phyloP scores from a whole-genome alignment of 768 basidiomycete species.

The Sarcomyxa edulis region DNA sequence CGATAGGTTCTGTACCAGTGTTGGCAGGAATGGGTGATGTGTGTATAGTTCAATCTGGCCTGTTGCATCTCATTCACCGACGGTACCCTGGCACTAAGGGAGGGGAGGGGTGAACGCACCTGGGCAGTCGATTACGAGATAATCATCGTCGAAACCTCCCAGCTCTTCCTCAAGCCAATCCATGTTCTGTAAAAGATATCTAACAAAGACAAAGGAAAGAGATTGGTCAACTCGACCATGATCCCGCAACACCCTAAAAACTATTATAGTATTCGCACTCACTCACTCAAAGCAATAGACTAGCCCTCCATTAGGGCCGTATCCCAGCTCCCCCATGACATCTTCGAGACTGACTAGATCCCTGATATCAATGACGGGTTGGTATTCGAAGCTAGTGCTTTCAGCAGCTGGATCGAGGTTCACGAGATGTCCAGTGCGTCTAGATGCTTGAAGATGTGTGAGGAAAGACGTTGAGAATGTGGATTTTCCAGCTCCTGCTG shows the following conservation, averaged over 20 bases:
- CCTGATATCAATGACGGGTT: slow-evolving; percentile 86
- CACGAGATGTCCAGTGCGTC: slow-evolving; percentile 84
- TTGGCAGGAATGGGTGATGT: slow-evolving; percentile 94
- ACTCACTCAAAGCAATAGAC: slow-evolving; percentile 99
- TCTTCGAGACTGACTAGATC: slow-evolving; percentile 91
- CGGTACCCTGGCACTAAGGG: not conserved
- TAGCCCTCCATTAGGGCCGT: slow-evolving; percentile 95
- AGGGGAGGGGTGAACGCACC: slow-evolving; percentile 37
- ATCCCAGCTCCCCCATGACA: slow-evolving; percentile 91
- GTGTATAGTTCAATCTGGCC: slow-evolving; percentile 99
- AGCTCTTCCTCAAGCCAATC: slow-evolving; percentile 98
- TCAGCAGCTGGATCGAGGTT: slow-evolving; percentile 96
- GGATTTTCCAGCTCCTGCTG: slow-evolving; percentile 96
- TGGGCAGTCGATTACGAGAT: slow-evolving; percentile 89
- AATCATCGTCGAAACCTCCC: slow-evolving; percentile 93
- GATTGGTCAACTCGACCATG: too few relatives aligned
- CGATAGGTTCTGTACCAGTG: slow-evolving; percentile 71
- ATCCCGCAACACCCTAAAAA: too few relatives aligned
- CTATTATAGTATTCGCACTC: slow-evolving; percentile 36
- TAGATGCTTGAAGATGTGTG: slow-evolving; percentile 80
- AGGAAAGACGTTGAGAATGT: slow-evolving; percentile 88
- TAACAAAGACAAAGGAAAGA: slow-evolving; percentile 22
- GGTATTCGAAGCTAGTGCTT: slow-evolving; percentile 79
- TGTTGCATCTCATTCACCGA: slow-evolving; percentile 19
- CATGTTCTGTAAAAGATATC: slow-evolving; percentile 94